Base-by-base conservation (phyloP, 129 eudicot species). In the Artemisia argyi region DNA sequence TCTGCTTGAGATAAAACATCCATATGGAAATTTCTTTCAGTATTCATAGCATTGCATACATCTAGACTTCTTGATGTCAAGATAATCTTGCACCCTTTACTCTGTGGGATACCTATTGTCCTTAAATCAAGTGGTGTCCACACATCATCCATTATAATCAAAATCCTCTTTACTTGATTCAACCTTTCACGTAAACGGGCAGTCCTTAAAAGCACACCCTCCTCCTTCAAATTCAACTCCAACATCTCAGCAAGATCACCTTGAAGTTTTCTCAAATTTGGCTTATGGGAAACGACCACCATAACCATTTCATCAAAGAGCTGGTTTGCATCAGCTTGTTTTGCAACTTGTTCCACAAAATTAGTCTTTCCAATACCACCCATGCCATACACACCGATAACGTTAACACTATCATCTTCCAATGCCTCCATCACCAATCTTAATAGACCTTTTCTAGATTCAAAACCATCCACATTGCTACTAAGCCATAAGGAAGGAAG, bases 311-410 rank as follows among this genome's bases (percentile, higher is more conserved):
- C 82, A 67, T 84, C 83, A 14, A 84, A 84, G 15, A 84, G 66
- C 14, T 77, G 75, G 61, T 5, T 73, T 50, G 64, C 78, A 60
- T 52, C 71, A 1, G 76, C 74, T 53, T 69, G 75, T 60, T 66
- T 71, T 0, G 69, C 73, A 55, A 76, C 77, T 73, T 73, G 77
- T 65, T 80, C 75, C 68, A 74, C 85, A 60, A 84, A 69, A 13
- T 85, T 80, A 11, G 88, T 80, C 83, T 84, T 84, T 18, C 88
- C 85, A 19, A 78, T 68, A 13, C 84, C 87, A 52, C 81, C 81
- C 78, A 79, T 79, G 48, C 84, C 86, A 69, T 78, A 82, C 11
- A 82, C 80, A 72, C 86, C 86, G 55, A 82, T 64, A 13, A 82
- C 14, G 32, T 65, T 64, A 7, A 82, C 66, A 15, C 71, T 73